Evolutionary conservation across 1,284 basidiomycete species (phyloP).

Genomic region (Ceratobasidium papillatum): DNA sequence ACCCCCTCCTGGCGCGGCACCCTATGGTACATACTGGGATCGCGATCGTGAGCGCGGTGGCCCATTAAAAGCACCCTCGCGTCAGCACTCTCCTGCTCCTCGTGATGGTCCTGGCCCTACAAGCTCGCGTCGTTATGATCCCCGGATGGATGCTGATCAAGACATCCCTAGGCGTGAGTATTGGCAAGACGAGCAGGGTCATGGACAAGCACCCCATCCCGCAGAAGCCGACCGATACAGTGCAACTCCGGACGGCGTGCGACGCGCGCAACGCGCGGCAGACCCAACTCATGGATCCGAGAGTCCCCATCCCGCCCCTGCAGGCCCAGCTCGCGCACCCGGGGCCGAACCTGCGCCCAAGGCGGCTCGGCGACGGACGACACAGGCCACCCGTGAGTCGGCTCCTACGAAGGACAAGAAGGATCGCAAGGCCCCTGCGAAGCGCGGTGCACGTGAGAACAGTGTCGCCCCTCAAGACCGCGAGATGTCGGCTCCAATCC

Average conservation of each 20-base stretch:
- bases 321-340: not conserved
- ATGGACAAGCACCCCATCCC: conserved; percentile 6
- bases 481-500: conserved; percentile 33
- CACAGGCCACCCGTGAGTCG: not conserved
- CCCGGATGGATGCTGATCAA: conserved; percentile 49
- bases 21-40: conserved; percentile 55
- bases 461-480: conserved; percentile 17
- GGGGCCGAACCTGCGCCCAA: not conserved
- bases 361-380: not conserved
- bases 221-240: conserved; percentile 35
- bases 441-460: conserved; percentile 45
- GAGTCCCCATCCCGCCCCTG: conserved; percentile 22
- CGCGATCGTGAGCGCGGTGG: conserved; percentile 50
- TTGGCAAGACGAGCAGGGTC: conserved; percentile 28
- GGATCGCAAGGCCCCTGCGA: conserved; percentile 53
- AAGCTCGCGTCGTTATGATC: conserved; percentile 51
- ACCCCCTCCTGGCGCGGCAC: not conserved
- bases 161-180: conserved; percentile 47
- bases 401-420: conserved; percentile 56
- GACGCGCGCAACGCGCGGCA: conserved; percentile 12
- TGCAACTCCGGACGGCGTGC: conserved; percentile 27
- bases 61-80: conserved; percentile 38
- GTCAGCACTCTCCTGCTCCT: conserved; percentile 37
- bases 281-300: conserved; percentile 26
- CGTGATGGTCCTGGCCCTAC: conserved; percentile 22